Evolutionary conservation across 177 flowering plant genomes (phyloP).

Genomic region (Vitis hybrid): DNA sequence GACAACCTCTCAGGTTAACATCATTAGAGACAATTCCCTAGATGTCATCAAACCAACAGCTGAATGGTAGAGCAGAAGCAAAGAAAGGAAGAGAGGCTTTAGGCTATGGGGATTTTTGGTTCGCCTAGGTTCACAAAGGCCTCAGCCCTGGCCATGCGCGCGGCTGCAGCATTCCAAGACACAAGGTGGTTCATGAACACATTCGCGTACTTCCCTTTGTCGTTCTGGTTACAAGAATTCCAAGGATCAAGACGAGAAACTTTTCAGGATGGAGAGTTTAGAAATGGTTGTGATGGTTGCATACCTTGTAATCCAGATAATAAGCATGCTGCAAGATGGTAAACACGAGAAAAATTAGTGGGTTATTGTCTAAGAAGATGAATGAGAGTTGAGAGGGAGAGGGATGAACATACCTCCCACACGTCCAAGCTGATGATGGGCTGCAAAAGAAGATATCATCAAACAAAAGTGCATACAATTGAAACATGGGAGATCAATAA

Average conservation of each 20-base stretch:
- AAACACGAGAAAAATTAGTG: conserved; percentile 11
- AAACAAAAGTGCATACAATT: neutral
- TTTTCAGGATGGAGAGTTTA: neutral
- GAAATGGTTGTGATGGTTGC: neutral
- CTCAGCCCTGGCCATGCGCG: conserved; percentile 72
- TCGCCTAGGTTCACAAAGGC: conserved; percentile 88
- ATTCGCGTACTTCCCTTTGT: conserved; percentile 58
- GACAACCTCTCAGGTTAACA: too few species aligned
- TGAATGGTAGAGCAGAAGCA: too few species aligned
- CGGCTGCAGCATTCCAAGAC: conserved; percentile 75
- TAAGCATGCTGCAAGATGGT: conserved; percentile 79
- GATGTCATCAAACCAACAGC: too few species aligned
- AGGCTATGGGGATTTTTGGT: conserved; percentile 82
- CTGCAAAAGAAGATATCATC: conserved; percentile 46
- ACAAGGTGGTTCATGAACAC: conserved; percentile 78
- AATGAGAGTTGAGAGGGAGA: conserved; percentile 6
- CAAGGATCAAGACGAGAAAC: conserved; percentile 1
- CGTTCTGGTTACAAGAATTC: conserved; percentile 48
- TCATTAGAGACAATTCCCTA: too few species aligned
- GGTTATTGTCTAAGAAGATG: neutral
- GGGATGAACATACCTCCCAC: conserved; percentile 74
- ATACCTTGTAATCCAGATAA: conserved; percentile 88
- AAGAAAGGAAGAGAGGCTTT: conserved; percentile 9
- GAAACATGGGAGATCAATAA: neutral
- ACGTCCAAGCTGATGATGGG: conserved; percentile 75